phyloP scores from a whole-genome alignment of 2,329 filamentous ascomycete genomes.

The Emericellopsis cladophorae region DNA sequence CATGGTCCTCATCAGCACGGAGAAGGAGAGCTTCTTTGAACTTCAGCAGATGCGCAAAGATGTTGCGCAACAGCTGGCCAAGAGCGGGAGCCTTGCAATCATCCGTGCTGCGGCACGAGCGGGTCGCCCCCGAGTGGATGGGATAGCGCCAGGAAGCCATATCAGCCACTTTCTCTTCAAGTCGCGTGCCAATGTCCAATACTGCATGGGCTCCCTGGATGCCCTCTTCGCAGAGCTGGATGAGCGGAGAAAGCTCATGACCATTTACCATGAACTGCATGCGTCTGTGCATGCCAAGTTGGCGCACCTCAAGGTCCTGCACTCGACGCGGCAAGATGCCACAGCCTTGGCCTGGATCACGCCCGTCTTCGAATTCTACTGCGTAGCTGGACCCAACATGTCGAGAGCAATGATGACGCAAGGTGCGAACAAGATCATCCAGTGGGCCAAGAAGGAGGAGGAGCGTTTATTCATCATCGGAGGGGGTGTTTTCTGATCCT shows the following conservation, averaged over 20 bases:
- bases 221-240: constrained; percentile 50
- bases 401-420: constrained; percentile 58
- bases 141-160: constrained; percentile 69
- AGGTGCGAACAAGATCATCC: constrained; percentile 77
- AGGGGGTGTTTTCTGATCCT: constrained; percentile 65
- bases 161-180: constrained; percentile 94
- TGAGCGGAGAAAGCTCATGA: constrained; percentile 61
- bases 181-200: constrained; percentile 87
- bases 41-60: constrained; percentile 61
- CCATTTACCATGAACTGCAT: constrained; percentile 76
- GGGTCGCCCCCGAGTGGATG: constrained; percentile 58
- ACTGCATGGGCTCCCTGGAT: constrained; percentile 74
- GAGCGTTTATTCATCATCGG: constrained; percentile 94
- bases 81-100: constrained; percentile 60
- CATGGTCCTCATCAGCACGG: constrained; percentile 80
- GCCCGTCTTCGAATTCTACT: constrained; percentile 86
- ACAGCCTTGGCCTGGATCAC: constrained; percentile 86
- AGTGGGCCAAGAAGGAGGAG: constrained; percentile 87
- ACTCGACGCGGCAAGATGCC: constrained; percentile 61
- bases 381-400: constrained; percentile 68
- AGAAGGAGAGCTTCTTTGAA: constrained; percentile 88
- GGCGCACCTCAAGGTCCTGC: constrained; percentile 74
- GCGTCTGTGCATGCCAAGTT: constrained; percentile 74
- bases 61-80: constrained; percentile 55
- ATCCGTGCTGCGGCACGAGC: constrained; percentile 59